Base-by-base conservation (phyloP, 2,329 filamentous ascomycete genomes). In the Escovopsis weberi region DNA sequence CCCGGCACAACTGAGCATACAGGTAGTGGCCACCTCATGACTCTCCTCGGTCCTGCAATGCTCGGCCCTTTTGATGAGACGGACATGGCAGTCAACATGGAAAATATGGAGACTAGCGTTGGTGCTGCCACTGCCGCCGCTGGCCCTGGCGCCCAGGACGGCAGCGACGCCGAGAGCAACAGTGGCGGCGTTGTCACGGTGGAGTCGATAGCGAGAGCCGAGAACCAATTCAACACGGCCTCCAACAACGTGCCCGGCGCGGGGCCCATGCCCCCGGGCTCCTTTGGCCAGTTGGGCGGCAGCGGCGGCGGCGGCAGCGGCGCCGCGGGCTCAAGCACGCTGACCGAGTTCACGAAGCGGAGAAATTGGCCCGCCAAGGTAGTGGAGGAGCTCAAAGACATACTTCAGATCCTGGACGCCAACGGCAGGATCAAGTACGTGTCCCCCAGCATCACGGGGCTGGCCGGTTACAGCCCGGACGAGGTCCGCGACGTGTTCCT, bases 371-470 rank as follows among this genome's bases (percentile, higher is more conserved):
- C 85, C 12, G 84, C 88, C 58, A 82, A 85, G 50, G 81, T 94
- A 11, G 75, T 95, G 23, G 85, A 93, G 60, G 88, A 94, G 67
- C 69, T 96, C 52, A 84, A 82, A 56, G 89, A 95, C 60, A 77
- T 95, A 52, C 64, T 94, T 43, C 80, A 94, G 57, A 87, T 96
- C 45, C 74, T 96, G 41, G 87, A 86, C 38, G 76, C 85, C 23
- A 80, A 91, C 53, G 86, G 87, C 33, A 78, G 82, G 49, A 81
- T 96, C 52, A 74, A 84, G 45, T 94, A 91, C 57, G 78, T 82
- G n/a, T 94, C 87, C 33, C 82, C 85, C 1, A 91, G 83, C 45
- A 76, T 82, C 52, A 75, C 78, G 48, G 56, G 64, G 4, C 69
- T 95, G 34, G 89, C 85, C 2, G 88, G 88, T 39, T 89, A 86